A percentile compares a stretch with the other conserved stretches of the same genome.
Evolutionary conservation across 768 basidiomycete genomes (phyloP).

Genomic region (Fibroporia radiculosa): DNA sequence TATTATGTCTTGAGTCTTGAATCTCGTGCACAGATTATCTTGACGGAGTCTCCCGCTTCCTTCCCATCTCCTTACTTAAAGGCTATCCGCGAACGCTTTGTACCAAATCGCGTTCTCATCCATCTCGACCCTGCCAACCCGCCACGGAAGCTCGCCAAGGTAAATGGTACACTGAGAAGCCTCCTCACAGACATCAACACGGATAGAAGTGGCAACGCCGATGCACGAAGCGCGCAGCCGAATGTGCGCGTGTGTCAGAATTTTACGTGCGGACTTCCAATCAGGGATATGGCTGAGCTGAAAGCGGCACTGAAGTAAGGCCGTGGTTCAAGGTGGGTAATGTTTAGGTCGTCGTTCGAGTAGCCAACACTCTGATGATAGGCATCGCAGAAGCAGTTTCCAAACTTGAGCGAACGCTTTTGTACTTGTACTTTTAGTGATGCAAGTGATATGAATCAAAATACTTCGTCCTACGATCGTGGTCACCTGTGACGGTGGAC

Average conservation of each 20-base stretch:
- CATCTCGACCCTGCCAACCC: slow-evolving; percentile 14
- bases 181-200: slow-evolving; percentile 8
- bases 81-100: slow-evolving; percentile 9
- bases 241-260: slow-evolving; percentile 20
- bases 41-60: slow-evolving; percentile 8
- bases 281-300: slow-evolving; percentile 16
- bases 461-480: no score
- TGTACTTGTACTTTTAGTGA: no score
- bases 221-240: slow-evolving; percentile 1
- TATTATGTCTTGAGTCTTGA: not conserved
- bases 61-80: slow-evolving; percentile 7
- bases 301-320: slow-evolving; percentile 1
- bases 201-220: not conserved
- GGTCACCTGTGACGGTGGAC: no score
- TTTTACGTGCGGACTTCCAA: slow-evolving; percentile 18
- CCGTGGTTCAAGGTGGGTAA: no score
- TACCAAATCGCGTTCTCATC: slow-evolving; percentile 19
- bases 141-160: slow-evolving; percentile 14
- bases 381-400: no score
- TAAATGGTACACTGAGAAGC: slow-evolving; percentile 13
- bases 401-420: no score
- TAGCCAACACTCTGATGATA: no score
- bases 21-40: slow-evolving; percentile 11
- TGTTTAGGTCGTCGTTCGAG: no score
- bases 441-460: no score